Conservation (phyloP, 176 grass and related monocot species). For the Aegilops speltoides region DNA sequence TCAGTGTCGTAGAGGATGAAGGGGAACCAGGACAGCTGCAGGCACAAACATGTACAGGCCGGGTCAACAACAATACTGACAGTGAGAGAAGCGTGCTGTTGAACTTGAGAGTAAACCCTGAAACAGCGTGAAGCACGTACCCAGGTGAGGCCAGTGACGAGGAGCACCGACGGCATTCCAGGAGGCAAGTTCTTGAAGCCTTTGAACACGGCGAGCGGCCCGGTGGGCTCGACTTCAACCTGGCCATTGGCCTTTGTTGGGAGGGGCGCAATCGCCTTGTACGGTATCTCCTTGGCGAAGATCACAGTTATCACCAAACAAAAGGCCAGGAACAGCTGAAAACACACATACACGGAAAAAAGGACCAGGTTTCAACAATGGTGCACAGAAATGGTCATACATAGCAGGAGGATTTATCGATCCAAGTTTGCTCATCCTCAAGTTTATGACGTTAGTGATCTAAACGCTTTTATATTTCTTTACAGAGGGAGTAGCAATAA, state of each 20-base stretch:
- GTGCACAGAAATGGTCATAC: neutral
- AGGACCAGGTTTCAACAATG: neutral
- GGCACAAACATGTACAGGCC: no score
- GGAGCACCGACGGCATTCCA: constrained; percentile 87
- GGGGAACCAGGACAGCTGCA: constrained; percentile 89
- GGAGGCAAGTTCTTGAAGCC: constrained; percentile 76
- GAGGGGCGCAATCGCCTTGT: constrained; percentile 30
- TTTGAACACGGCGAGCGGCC: constrained; percentile 35
- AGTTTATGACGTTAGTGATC: no score
- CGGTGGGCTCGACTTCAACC: constrained; percentile 27
- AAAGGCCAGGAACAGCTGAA: constrained; percentile 58
- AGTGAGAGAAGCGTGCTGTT: neutral
- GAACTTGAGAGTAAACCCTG: neutral
- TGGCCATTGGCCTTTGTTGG: constrained; percentile 46
- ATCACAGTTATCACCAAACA: constrained; percentile 54
- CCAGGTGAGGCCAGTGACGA: constrained; percentile 87
- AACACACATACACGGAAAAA: neutral
- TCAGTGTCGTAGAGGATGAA: constrained; percentile 98
- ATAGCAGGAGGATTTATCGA: neutral
- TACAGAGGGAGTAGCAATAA: no score
- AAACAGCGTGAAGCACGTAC: constrained; percentile 22
- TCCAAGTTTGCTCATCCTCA: neutral
- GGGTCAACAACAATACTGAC: neutral
- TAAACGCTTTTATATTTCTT: no score
- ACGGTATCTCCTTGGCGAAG: constrained; percentile 67